These are phyloP conservation scores for Ustilago tritici DNA, from an alignment of 1,284 basidiomycete genomes.

Conservation along the genomic window DNA sequence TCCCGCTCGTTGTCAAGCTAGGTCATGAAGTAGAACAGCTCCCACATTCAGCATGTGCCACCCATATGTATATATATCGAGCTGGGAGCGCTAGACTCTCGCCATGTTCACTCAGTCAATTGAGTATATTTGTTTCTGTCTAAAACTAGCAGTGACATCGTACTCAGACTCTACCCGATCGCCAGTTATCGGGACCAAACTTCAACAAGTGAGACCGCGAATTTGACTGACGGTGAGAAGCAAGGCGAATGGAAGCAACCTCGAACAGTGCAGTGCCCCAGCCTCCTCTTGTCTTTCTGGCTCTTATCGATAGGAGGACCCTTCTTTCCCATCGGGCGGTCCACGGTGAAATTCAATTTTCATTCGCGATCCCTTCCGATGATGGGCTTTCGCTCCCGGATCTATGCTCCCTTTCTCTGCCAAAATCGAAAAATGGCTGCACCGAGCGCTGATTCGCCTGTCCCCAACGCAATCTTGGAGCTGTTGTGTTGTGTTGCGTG, in stretches of 20 bases:
- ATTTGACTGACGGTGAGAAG: slow-evolving; percentile 24
- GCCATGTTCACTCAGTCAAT: too few species aligned
- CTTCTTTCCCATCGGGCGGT: slow-evolving; percentile 12
- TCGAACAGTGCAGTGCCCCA: not conserved
- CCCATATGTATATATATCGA: too few species aligned
- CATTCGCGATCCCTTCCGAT: not conserved
- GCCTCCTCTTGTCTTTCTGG: not conserved
- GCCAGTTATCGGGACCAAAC: too few species aligned
- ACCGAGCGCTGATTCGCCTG: slow-evolving; percentile 1
- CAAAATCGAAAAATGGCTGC: not conserved
- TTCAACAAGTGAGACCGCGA: slow-evolving; percentile 10
- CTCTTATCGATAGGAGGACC: slow-evolving; percentile 26
- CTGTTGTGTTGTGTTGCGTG: not conserved
- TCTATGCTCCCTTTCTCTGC: not conserved
- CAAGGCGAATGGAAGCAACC: not conserved
- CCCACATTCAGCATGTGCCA: too few species aligned
- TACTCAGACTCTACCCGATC: too few species aligned
- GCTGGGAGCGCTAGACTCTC: too few species aligned
- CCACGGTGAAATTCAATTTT: slow-evolving; percentile 17
- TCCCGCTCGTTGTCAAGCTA: too few species aligned
- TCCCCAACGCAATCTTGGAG: not conserved
- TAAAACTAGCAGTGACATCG: too few species aligned
- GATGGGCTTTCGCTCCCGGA: too few species aligned
- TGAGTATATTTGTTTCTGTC: too few species aligned
- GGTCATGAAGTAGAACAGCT: too few species aligned